Evolutionary conservation across 176 grass and related monocot genomes (phyloP).

Genomic region (Hsuehochloa calcarea): DNA sequence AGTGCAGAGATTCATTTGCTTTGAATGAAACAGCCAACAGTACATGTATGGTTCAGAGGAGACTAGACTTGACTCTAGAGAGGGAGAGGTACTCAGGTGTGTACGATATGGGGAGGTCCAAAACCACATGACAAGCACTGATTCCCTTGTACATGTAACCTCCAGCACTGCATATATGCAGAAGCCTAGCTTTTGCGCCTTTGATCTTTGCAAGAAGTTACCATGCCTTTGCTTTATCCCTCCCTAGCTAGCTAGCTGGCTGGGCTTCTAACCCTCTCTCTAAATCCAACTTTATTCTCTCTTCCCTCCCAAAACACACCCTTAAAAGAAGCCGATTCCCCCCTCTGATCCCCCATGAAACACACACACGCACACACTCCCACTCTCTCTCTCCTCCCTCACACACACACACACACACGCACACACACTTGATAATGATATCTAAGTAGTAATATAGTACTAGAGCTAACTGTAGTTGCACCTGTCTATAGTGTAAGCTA

Average conservation of each 20-base stretch:
- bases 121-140: constrained; percentile 29
- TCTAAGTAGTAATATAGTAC: constrained; percentile 35
- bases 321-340: constrained; percentile 70
- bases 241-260: not conserved
- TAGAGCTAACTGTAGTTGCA: constrained; percentile 19
- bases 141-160: constrained; percentile 58
- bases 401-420: not conserved
- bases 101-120: not conserved
- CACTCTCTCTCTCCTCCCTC: not conserved
- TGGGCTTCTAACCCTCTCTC: constrained; percentile 32
- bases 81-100: not conserved
- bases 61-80: not conserved
- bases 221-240: constrained; percentile 80
- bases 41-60: not conserved
- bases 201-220: constrained; percentile 99
- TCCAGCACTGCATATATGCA: constrained; percentile 46
- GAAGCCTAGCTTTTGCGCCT: constrained; percentile 73
- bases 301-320: constrained; percentile 46
- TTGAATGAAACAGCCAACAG: not conserved
- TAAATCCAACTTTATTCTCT: constrained; percentile 86
- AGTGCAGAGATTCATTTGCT: not conserved
- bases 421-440: constrained; percentile 20
- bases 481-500: not conserved
- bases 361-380: not conserved
- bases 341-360: constrained; percentile 52